These are phyloP conservation scores for Actinomortierella wolfii DNA, from an alignment of 371 early-diverging fungal genomes.

Conservation along the genomic window DNA sequence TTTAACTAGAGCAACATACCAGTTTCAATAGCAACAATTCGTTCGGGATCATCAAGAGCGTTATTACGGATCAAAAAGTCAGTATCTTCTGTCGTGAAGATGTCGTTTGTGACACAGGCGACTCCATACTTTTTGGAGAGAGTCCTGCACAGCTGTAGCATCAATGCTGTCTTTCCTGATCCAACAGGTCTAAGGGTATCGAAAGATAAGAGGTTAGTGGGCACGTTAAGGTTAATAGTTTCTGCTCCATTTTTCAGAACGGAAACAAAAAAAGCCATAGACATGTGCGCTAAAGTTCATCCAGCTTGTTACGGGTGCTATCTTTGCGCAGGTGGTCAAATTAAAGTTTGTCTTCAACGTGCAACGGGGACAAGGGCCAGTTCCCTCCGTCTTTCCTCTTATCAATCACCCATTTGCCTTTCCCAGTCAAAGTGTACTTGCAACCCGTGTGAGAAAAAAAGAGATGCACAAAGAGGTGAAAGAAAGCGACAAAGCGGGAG, in stretches of 20 bases:
- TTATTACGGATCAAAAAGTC: constrained; percentile 89
- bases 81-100: constrained; percentile 90
- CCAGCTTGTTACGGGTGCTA: no score
- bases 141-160: constrained; percentile 86
- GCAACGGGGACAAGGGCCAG: no score
- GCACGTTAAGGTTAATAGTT: no score
- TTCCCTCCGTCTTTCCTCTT: no score
- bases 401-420: no score
- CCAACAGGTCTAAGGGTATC: constrained; percentile 80
- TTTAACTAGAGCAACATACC: constrained; percentile 27
- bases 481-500: constrained; percentile 3
- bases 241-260: no score
- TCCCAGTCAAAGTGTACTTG: no score
- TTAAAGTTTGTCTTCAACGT: no score
- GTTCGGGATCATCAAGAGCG: constrained; percentile 81
- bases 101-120: constrained; percentile 88
- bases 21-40: constrained; percentile 92
- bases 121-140: constrained; percentile 80
- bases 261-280: no score
- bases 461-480: background rate
- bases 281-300: no score
- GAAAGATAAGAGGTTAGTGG: background rate
- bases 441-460: no score
- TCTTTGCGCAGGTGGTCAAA: no score
- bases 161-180: constrained; percentile 93